Conservation (phyloP, 1,284 basidiomycete species). For the Cystobasidium slooffiae region DNA sequence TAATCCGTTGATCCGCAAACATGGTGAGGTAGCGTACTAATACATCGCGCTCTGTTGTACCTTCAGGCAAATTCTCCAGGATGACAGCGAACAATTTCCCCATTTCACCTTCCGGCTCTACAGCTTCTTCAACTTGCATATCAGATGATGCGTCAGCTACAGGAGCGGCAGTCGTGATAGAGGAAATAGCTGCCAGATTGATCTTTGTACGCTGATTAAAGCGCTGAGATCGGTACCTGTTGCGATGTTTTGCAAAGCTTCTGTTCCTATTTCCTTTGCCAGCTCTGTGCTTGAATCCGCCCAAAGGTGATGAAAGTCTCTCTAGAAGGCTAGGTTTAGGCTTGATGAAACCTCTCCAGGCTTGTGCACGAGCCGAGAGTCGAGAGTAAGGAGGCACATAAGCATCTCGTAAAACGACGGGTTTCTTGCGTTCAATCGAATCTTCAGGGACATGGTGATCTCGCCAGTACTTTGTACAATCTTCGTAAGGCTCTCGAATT, state of each 20-base stretch:
- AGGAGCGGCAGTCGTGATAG: no score
- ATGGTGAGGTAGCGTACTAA: background rate
- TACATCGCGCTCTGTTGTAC: background rate
- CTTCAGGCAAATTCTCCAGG: constrained; percentile 14
- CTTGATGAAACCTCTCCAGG: constrained; percentile 15
- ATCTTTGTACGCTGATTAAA: constrained; percentile 1
- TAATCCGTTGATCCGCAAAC: background rate
- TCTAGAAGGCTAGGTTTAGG: background rate
- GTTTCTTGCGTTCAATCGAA: constrained; percentile 33
- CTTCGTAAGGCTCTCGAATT: background rate
- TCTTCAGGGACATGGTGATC: constrained; percentile 29
- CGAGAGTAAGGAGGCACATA: constrained; percentile 17
- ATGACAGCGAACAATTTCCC: constrained; percentile 1
- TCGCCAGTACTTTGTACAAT: constrained; percentile 16
- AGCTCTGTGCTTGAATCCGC: background rate
- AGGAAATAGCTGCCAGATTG: background rate
- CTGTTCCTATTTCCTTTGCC: background rate
- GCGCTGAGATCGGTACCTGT: background rate
- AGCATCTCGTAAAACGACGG: constrained; percentile 21
- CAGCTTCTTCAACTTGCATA: background rate
- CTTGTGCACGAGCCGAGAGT: constrained; percentile 2
- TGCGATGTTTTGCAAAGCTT: background rate
- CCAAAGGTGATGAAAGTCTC: background rate
- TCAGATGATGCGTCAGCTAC: no score
- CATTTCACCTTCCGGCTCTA: background rate